Evolutionary conservation across 495 filamentous ascomycete genomes (phyloP), one percentile per base, ranked within the genome.

Genomic region (Trichoderma virens): DNA sequence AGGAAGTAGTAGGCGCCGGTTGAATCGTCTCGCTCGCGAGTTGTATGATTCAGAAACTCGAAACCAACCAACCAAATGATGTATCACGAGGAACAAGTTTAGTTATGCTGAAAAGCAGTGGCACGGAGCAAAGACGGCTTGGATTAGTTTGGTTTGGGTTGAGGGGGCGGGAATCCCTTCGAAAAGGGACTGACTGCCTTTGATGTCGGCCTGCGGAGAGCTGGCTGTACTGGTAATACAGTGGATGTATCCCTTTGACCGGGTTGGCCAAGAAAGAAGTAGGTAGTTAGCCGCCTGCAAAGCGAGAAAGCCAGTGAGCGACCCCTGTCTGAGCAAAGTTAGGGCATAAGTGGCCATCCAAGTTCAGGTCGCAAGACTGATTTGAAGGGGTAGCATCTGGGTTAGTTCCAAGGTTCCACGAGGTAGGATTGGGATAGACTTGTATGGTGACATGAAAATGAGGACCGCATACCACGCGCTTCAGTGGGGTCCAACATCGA

Each of bases 401-500:
- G 5, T 51, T 56, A 56, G 25, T 8, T 54, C 63, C 51, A 66
- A 35, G 62, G 59, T 63, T 63, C 64, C 66, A 61, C 61, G 68
- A 68, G 68, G 65, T 62, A 68, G 64, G 66, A 70, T 64, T 68
- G 51, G 61, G 69, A 70, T 72, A 70, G 72, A 72, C 70, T 72
- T 72, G 69, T 65, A 67, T 59, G 65, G 51, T 56, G 51, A 56
- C 51, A 56, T 56, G 51, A 56, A 25, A 28, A n/a, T 25, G 25
- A 56, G 13, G 51, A 56, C 51, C 51, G 25, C 25, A 28, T 56
- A 28, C 51, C 51, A 56, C 23, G 51, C 51, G 51, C 51, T 31
- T 56, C 64, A 56, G 64, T 69, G 64, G 66, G 65, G 62, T 65
- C 61, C 64, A 71, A 67, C 62, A 27, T 63, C 66, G 67, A 51